phyloP scores from a whole-genome alignment of 495 filamentous ascomycete species.

The Monascus purpureus region DNA sequence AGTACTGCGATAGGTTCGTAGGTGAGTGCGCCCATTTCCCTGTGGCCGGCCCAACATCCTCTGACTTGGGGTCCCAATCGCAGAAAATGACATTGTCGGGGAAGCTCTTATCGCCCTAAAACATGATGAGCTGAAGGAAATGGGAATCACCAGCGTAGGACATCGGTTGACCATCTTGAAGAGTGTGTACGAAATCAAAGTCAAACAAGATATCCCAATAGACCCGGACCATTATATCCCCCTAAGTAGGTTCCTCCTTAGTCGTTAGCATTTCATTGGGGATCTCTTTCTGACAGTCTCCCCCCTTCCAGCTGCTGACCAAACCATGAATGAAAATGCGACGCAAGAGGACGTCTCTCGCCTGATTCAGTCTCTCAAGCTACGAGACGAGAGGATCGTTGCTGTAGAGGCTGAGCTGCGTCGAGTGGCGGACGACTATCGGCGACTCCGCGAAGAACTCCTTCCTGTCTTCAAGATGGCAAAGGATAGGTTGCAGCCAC shows the following conservation, averaged over 20 bases:
- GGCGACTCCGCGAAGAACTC: constrained; percentile 74
- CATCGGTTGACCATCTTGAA: constrained; percentile 92
- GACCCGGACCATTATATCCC: constrained; percentile 92
- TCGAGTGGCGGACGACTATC: constrained; percentile 71
- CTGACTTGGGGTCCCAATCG: not conserved
- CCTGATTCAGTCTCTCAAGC: constrained; percentile 69
- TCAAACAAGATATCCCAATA: constrained; percentile 77
- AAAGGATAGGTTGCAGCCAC: constrained; percentile 79
- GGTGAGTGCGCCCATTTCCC: constrained; percentile 34
- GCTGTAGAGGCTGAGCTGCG: constrained; percentile 68
- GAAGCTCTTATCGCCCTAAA: constrained; percentile 79
- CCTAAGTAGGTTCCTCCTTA: constrained; percentile 49
- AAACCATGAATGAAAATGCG: constrained; percentile 69
- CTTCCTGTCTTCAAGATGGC: constrained; percentile 77
- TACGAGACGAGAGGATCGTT: constrained; percentile 76
- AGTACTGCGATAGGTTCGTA: constrained; percentile 72
- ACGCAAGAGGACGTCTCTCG: constrained; percentile 84
- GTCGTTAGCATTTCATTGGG: not conserved
- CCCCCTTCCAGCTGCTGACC: constrained; percentile 59
- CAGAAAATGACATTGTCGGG: constrained; percentile 89
- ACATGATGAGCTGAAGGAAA: constrained; percentile 87
- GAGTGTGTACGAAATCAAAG: constrained; percentile 87
- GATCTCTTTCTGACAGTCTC: constrained; percentile 7
- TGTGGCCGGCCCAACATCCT: not conserved
- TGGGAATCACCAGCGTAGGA: constrained; percentile 83